Evolutionary conservation across 192 early-diverging fungal species (phyloP), one percentile per base, ranked within the genome.

Genomic region (Linnemannia elongata): DNA sequence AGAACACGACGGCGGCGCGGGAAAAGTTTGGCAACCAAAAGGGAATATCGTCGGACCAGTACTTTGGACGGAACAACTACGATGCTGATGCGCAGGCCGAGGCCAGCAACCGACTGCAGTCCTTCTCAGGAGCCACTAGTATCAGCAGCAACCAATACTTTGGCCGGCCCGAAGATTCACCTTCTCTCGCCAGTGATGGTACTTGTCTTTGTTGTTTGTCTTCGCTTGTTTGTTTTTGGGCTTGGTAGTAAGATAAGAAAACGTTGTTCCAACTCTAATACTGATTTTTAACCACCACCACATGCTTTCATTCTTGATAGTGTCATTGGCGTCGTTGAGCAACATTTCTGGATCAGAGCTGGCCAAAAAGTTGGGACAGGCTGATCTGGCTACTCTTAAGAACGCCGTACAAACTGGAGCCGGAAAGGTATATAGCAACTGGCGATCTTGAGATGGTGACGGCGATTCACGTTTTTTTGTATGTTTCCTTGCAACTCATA

Each of bases 21-120:
- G 94, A 97, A 77, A 92, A 95, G 77, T 98, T 99, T 87, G 93
- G 93, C 12, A 93, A 90, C 79, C 95, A 97, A 75, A 97, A 96
- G 85, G 91, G 94, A 41, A 98, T 99, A 78, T 97, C 96, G 36
- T 96, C 95, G 30, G 97, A 98, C 86, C 96, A 97, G 91, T 98
- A 95, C 88, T 98, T 98, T 94, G 95, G 94, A 8, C 93, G 96
- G 17, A 92, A 93, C 27, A 78, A 90, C 6, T 94, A 94, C 76
- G 96, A 96, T 83, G 82, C 92, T 15, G 88, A 91, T 13, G 85
- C 90, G 4, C 78, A 89, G 4, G 83, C 90, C 5, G 93, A 95
- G 27, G 79, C 88, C 24, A 90, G 81, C 35, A 94, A 92, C 49
- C 92, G 96, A 17, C 69, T 94, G 17, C 83, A 90, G 39, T 85